phyloP scores from a whole-genome alignment of 176 grass and related monocot genomes.

The Oryza rufipogon region DNA sequence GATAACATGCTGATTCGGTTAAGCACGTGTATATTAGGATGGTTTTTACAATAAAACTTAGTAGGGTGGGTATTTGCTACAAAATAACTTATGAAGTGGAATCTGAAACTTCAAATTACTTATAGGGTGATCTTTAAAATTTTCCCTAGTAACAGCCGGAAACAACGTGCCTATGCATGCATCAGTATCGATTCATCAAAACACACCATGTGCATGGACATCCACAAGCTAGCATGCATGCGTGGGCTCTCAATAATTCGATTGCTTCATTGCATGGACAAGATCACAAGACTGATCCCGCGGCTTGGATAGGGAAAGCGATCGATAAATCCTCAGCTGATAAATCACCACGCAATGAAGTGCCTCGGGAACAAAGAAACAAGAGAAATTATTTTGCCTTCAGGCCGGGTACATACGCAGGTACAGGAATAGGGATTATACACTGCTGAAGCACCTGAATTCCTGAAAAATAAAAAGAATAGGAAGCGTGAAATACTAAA shows the following conservation, averaged over 20 bases:
- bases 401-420: background rate
- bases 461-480: too few relatives aligned
- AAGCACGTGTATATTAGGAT: too few relatives aligned
- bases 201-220: conserved; percentile 54
- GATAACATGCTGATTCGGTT: too few relatives aligned
- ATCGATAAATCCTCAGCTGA: background rate
- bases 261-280: conserved; percentile 14
- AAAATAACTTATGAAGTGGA: too few relatives aligned
- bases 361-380: conserved; percentile 34
- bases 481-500: background rate
- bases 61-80: too few relatives aligned
- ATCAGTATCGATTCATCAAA: conserved; percentile 8
- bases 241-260: conserved; percentile 32
- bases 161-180: conserved; percentile 20
- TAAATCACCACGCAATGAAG: conserved; percentile 19
- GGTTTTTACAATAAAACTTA: too few relatives aligned
- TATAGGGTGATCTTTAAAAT: too few relatives aligned
- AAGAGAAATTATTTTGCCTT: conserved; percentile 6
- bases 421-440: background rate
- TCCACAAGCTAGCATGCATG: conserved; percentile 2
- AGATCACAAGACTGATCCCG: background rate
- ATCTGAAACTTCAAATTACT: too few relatives aligned
- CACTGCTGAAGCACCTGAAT: background rate
- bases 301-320: background rate
- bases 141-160: conserved; percentile 12